A percentile compares a stretch with the other conserved stretches of the same genome.
These are phyloP conservation scores for Penicillium corylophilum DNA, from an alignment of 2,329 filamentous ascomycete genomes.

Conservation along the genomic window DNA sequence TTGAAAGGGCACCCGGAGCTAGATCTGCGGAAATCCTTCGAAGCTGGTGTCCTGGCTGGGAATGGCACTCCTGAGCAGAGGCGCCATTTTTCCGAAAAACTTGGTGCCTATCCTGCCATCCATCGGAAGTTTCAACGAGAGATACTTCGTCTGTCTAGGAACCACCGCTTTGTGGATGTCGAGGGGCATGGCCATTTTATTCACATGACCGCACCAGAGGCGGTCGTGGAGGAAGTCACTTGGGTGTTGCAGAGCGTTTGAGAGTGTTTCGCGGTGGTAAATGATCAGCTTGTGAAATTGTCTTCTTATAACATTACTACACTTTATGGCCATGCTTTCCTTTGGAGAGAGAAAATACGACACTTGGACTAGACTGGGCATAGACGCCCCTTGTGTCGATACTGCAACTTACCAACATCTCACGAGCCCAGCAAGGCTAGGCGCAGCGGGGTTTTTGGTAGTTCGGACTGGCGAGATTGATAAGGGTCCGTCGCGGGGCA, in stretches of 20 bases:
- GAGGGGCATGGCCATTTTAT: conserved; percentile 7
- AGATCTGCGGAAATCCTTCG: conserved; percentile 3
- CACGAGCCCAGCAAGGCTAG: no score
- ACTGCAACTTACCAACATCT: no score
- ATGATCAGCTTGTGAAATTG: no score
- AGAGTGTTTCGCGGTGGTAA: no score
- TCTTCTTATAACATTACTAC: no score
- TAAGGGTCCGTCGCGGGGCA: no score
- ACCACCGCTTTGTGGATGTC: conserved; percentile 1
- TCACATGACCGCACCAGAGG: conserved; percentile 5
- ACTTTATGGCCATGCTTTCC: no score
- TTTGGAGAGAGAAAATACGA: no score
- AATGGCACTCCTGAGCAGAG: conserved; percentile 7
- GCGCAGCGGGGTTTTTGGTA: no score
- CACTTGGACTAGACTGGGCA: no score
- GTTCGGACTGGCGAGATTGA: no score
- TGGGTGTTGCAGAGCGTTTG: conserved; percentile 5
- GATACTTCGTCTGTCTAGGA: conserved; percentile 1
- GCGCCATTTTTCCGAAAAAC: conserved; percentile 1
- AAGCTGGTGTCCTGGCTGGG: background rate
- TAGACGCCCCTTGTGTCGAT: no score
- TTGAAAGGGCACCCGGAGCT: conserved; percentile 6
- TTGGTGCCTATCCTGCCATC: background rate
- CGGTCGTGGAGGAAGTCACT: conserved; percentile 2
- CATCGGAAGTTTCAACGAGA: conserved; percentile 4